Evolutionary conservation across 2,329 filamentous ascomycete genomes (phyloP).

Genomic region (Orbilia javanica): DNA sequence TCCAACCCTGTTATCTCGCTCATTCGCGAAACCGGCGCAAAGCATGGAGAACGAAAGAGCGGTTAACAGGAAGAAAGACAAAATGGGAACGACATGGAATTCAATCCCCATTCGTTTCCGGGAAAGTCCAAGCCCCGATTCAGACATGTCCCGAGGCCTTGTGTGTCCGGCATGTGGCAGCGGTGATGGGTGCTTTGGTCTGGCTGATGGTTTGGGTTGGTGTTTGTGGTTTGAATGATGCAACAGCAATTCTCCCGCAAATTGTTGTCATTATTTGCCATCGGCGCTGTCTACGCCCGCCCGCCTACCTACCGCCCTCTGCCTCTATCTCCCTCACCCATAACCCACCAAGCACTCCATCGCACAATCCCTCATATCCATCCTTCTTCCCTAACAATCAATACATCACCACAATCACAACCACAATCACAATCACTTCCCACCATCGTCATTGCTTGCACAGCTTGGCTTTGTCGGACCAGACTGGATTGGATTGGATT

Average conservation of each 20-base stretch:
- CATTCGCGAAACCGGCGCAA: conserved; percentile 22
- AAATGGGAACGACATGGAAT: conserved; percentile 27
- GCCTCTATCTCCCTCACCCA: background rate
- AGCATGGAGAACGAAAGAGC: conserved; percentile 47
- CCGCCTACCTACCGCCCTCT: background rate
- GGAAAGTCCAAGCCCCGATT: background rate
- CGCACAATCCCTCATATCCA: background rate
- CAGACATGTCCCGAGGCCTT: background rate
- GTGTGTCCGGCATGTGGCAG: background rate
- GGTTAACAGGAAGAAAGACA: conserved; percentile 26
- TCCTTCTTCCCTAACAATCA: background rate
- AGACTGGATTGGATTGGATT: too few species aligned
- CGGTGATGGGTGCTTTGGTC: too few species aligned
- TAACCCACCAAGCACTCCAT: background rate
- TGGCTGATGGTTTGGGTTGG: background rate
- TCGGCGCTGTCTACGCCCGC: background rate
- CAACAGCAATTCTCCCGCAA: conserved; percentile 37
- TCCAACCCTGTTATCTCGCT: background rate
- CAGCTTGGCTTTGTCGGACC: background rate
- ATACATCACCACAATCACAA: too few species aligned
- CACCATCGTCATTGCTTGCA: background rate
- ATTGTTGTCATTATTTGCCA: conserved; percentile 20
- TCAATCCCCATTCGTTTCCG: conserved; percentile 45
- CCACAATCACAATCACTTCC: too few species aligned
- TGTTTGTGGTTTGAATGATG: conserved; percentile 5